Base-by-base conservation (phyloP, 2,329 filamentous ascomycete genomes). In the Fusarium acutatum region DNA sequence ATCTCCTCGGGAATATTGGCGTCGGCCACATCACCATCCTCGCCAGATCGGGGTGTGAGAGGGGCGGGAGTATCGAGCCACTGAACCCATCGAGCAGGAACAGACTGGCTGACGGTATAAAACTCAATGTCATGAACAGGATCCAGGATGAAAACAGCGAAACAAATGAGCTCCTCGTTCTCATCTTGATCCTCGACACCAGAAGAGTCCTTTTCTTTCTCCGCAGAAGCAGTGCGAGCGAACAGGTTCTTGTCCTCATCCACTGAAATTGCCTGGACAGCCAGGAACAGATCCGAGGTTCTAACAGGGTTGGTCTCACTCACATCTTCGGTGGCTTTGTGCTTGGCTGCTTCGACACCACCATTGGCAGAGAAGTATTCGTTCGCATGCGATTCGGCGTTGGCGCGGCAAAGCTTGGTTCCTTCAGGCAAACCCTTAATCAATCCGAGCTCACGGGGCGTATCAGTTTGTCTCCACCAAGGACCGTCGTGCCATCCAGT, bases 81-180 rank as follows among this genome's bases (percentile, higher is more conserved):
- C 69, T 92, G 89, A 57, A 94, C 89, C 96, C 96, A 99, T 79
- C 92, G 92, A 44, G 90, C 89, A 0, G 96, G 96, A 54, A 98
- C 87, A 14, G 91, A 82, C 84, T 99, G 96, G 67, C 94, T 95
- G 77, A 98, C 82, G 4, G 94, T 90, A 75, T 91, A 89, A 86
- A 96, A 98, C 65, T 92, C 91, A 76, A 99, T 97, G 67, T 93
- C 92, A 82, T 99, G 96, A 40, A 98, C 90, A 5, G 96, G 96
- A 79, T 99, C 96, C 78, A 94, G 86, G 30, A 96, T 88, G 79
- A 94, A 95, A 64, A 96, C 85, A 30, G 94, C 94, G 76, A 97
- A 96, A 72, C 88, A 88, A 41, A 95, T 85, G 13, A 91, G 83
- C 50, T 92, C 89, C 57, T 93, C 92, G 20, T 87, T 82, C 12